These are phyloP conservation scores for Daldinia childiae DNA, from an alignment of 495 filamentous ascomycete species.

Conservation along the genomic window DNA sequence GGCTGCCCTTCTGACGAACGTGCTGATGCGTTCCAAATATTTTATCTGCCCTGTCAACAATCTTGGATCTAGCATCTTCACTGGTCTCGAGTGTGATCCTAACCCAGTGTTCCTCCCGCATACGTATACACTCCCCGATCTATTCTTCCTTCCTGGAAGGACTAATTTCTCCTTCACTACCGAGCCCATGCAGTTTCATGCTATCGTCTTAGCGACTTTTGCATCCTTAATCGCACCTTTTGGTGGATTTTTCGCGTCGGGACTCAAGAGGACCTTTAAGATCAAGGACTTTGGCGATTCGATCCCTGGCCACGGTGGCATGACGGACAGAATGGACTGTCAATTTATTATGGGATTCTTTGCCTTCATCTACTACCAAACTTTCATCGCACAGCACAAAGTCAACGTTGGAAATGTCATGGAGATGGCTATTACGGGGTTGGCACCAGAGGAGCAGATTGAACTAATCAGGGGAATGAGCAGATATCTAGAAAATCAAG, in stretches of 20 bases:
- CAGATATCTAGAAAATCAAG: conserved; percentile 89
- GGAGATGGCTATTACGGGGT: conserved; percentile 84
- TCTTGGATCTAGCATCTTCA: conserved; percentile 90
- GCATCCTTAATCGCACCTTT: conserved; percentile 98
- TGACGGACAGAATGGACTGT: conserved; percentile 99
- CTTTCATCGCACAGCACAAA: conserved; percentile 90
- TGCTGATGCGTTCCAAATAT: conserved; percentile 92
- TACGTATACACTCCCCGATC: conserved; percentile 80
- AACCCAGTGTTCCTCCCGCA: conserved; percentile 91
- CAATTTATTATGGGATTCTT: conserved; percentile 99
- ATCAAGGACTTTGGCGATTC: conserved; percentile 99
- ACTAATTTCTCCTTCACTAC: conserved; percentile 67
- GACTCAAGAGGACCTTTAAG: conserved; percentile 98
- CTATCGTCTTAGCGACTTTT: conserved; percentile 89
- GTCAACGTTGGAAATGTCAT: conserved; percentile 85
- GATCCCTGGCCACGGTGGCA: conserved; percentile 97
- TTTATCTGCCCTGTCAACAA: conserved; percentile 99
- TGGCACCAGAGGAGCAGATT: conserved; percentile 84
- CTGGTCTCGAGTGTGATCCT: conserved; percentile 88
- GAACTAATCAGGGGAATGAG: conserved; percentile 84
- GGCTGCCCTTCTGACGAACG: conserved; percentile 82
- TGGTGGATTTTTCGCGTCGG: conserved; percentile 98
- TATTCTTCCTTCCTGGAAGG: conserved; percentile 65
- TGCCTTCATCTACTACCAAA: conserved; percentile 97
- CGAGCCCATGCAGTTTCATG: conserved; percentile 94